Percentiles rank a stretch among this genome's conserved stretches.
phyloP scores from a whole-genome alignment of 495 filamentous ascomycete genomes.

The Usnea hakonensis region DNA sequence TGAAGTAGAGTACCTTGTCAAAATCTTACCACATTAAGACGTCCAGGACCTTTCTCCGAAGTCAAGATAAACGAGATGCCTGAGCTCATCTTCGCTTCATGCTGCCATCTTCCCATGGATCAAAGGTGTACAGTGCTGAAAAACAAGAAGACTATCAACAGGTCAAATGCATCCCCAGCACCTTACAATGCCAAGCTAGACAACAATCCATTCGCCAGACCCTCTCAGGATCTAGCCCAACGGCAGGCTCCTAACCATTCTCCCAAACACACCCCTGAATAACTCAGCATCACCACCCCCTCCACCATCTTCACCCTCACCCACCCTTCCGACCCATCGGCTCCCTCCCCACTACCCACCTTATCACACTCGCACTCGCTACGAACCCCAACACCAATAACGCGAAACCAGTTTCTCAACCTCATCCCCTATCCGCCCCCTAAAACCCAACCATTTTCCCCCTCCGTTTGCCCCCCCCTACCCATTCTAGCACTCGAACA shows the following conservation, averaged over 20 bases:
- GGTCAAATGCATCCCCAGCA: too few species aligned
- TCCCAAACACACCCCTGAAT: too few species aligned
- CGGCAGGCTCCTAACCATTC: background rate
- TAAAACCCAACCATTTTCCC: background rate
- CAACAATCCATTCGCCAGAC: too few species aligned
- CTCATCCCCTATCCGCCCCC: conserved; percentile 18
- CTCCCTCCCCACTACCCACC: conserved; percentile 31
- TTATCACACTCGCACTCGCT: conserved; percentile 32
- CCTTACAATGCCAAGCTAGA: too few species aligned
- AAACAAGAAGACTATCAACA: too few species aligned
- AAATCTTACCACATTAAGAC: too few species aligned
- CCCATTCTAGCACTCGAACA: too few species aligned
- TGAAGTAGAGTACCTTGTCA: background rate
- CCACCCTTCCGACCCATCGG: conserved; percentile 22
- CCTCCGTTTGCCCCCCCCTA: too few species aligned
- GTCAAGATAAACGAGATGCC: background rate
- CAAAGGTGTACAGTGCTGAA: background rate
- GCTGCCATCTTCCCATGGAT: background rate
- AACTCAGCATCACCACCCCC: background rate
- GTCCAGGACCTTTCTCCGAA: background rate
- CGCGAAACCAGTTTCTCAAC: conserved; percentile 28
- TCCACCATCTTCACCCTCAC: background rate
- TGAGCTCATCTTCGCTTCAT: background rate
- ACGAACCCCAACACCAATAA: conserved; percentile 30
- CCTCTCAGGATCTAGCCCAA: background rate